Evolutionary conservation across 2,329 filamentous ascomycete species (phyloP), one percentile per base, ranked within the genome.

Genomic region (Hansfordia pulvinata): DNA sequence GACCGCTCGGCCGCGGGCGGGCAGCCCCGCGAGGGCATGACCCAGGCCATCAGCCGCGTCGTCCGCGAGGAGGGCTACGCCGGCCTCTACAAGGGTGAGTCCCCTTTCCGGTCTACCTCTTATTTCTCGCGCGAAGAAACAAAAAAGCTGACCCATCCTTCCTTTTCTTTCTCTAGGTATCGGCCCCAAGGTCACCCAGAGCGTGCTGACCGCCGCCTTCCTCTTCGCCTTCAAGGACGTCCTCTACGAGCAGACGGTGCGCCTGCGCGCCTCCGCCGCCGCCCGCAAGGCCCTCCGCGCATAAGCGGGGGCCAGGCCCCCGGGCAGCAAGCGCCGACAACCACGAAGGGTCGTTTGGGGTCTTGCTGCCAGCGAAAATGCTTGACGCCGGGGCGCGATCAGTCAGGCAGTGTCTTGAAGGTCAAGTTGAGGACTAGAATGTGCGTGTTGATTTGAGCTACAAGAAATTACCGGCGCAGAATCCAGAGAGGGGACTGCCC

Each of bases 211-310:
- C 4, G 90, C 90, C 5, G 90, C 90, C 3, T 85, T 96, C 56
- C 62, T 98, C 31, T 98, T 98, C 50, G 90, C 86, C 2, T 94
- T 98, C 62, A 98, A 98, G 64, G 90, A 98, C 49, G 82, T 84
- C 6, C 67, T 98, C 5, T 98, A 96, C 50, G 81, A 84, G 43
- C 73, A 79, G 53, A 86, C 76, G 1, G 58, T 88, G 26, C 69
- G 63, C 42, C 68, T 84, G 17, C 65, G 82, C 28, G 50, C 54
- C 30, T 41, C 46, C 13, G 27, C 41, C 13, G 46, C 56, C 22
- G 47, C 53, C 27, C 56, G 52, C 42, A 63, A 53, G 46, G 42
- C 46, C 14, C 23, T 53, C 22, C 38, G 39, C 30, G 45, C 49
- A 26, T 56, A 49, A 35, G 21, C 12, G 25, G 7, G 13, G n/a